Evolutionary conservation across 441 rosid species (phyloP), one percentile per base, ranked within the genome.

Genomic region (Populus hybrid): DNA sequence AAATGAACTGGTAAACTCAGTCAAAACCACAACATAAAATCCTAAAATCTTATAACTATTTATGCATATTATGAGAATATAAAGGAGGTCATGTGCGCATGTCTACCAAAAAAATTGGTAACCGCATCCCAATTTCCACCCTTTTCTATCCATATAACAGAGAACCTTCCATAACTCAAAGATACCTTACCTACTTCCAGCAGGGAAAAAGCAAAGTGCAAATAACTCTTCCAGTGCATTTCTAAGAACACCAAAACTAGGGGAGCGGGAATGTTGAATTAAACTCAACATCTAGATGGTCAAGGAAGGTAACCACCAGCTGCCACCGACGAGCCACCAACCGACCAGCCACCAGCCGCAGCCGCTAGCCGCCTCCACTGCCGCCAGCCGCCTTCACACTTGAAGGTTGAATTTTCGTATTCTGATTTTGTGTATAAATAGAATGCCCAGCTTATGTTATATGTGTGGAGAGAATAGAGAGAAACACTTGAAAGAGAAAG

Each of bases 191-290:
- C 98, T 90, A 85, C 99, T 92, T 80, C 99, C 98, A 73, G 69
- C 85, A 12, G 91, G 54, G 35, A 95, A 93, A 88, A 97, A 97
- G 84, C 99, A 97, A 74, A 97, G 98, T 34, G 87, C 81, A 87
- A 85, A 93, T 72, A 95, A 73, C 86, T 97, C 99, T 86, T 95
- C 99, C 6, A 97, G 88, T 32, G 95, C 92, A 84, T 76, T 85
- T 46, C 97, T 89, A 77, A 94, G 96, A 68, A 89, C 88, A 77
- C 81, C 80, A 40, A 97, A 97, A 85, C 92, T 86, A 77, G 99
- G 99, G 32, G 92, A 93, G 14, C 88, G 98, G 46, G 99, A 97
- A 83, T n/a, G n/a, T n/a, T n/a, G n/a, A n/a, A n/a, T n/a, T n/a
- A n/a, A n/a, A n/a, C n/a, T n/a, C n/a, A n/a, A n/a, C n/a, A n/a